These are phyloP conservation scores for Kuraishia molischiana DNA, from an alignment of 805 yeast species.

Conservation along the genomic window DNA sequence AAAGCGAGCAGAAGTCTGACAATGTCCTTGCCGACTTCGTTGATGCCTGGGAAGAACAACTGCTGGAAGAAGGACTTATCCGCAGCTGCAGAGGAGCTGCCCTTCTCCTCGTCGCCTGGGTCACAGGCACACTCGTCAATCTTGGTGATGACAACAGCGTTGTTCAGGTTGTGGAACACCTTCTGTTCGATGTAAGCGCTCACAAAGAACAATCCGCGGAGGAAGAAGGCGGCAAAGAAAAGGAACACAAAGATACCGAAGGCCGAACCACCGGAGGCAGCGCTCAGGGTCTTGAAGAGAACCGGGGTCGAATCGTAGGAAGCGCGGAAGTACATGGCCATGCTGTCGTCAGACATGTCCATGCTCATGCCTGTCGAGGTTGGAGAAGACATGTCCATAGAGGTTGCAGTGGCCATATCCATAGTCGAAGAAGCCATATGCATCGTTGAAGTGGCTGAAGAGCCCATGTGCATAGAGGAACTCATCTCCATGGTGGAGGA, in stretches of 20 bases:
- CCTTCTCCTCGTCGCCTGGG: constrained; percentile 13
- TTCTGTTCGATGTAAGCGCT: constrained; percentile 58
- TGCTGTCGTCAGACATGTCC: constrained; percentile 27
- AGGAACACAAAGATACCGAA: constrained; percentile 65
- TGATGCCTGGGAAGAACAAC: constrained; percentile 23
- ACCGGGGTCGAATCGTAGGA: constrained; percentile 49
- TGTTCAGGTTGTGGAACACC: constrained; percentile 39
- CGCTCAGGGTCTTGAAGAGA: constrained; percentile 43
- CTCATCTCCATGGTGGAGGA: neutral
- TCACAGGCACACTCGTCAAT: constrained; percentile 24
- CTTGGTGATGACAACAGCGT: constrained; percentile 18
- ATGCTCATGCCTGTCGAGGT: constrained; percentile 10
- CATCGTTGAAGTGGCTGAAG: neutral
- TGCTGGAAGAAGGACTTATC: constrained; percentile 10
- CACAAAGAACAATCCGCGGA: constrained; percentile 49
- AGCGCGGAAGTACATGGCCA: constrained; percentile 52
- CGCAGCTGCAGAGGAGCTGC: constrained; percentile 6
- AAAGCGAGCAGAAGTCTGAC: constrained; percentile 48
- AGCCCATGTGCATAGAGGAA: constrained; percentile 7
- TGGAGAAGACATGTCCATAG: constrained; percentile 8
- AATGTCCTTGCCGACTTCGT: constrained; percentile 36
- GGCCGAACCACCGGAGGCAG: constrained; percentile 47
- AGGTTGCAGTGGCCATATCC: constrained; percentile 7
- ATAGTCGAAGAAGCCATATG: constrained; percentile 1
- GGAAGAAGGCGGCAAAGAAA: constrained; percentile 46